Base-by-base conservation (phyloP, 2,329 filamentous ascomycete species). In the Claviceps digitariae region DNA sequence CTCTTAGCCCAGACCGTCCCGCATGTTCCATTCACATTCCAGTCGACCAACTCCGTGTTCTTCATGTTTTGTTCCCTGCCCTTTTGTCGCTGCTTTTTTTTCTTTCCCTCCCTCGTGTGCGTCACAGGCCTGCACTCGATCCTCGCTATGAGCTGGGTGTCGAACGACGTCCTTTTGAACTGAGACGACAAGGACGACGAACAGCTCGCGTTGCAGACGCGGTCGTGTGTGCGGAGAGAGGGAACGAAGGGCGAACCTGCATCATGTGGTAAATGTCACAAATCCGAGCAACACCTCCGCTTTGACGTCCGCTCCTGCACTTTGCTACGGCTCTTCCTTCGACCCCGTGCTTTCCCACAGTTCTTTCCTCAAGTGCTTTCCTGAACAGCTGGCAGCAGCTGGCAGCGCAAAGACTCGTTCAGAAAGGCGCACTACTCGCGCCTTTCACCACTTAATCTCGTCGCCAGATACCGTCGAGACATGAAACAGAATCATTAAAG, bases 191-290 rank as follows among this genome's bases (percentile, higher is more conserved):
- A 40, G 20, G 27, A 44, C 47, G 40, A 55, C 54, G 38, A 53
- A 50, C 45, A 55, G 27, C 34, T 17, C 27, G 43, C 23, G 40
- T 27, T 44, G 51, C 47, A 55, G 47, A 50, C 48, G 36, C 38
- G 34, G 29, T 41, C 45, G 36, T 34, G 36, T 21, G 34, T 17
- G 46, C 41, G 50, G 50, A 46, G 45, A 55, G 29, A 47, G 38
- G 31, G 36, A 54, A 21, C 52, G 40, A 21, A 8, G 40, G 23
- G 49, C 48, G 48, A 40, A 45, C 45, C 34, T 49, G 49, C 54
- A 50, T 41, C 54, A 56, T 56, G 54, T 52, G 54, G 45, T 56
- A 52, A 52, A 45, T 40, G 50, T 46, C 53, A 47, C 50, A 52
- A 46, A 31, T 49, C 21, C 36, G 50, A 55, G 45, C 48, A 50